Evolutionary conservation across 495 filamentous ascomycete genomes (phyloP).

Genomic region (Podospora comata): DNA sequence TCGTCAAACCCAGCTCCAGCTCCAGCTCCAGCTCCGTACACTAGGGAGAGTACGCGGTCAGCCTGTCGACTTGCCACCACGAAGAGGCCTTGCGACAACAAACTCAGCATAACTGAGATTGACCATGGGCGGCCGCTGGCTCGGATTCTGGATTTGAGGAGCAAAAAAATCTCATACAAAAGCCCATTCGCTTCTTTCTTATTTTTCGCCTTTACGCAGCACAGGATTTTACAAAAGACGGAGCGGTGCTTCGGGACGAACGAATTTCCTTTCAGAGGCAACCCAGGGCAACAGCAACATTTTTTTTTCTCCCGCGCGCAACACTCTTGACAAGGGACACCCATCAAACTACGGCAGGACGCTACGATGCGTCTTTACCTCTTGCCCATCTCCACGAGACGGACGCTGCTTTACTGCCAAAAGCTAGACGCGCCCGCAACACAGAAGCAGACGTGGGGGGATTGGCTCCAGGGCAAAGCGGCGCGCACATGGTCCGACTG

Average conservation of each 20-base stretch:
- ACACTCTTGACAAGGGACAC: neutral
- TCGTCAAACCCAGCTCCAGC: neutral
- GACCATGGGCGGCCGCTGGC: slow-evolving; percentile 19
- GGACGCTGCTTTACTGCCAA: slow-evolving; percentile 91
- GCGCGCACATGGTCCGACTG: slow-evolving; percentile 75
- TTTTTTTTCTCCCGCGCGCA: neutral
- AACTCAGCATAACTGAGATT: slow-evolving; percentile 1
- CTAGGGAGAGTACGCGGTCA: neutral
- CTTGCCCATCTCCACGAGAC: slow-evolving; percentile 85
- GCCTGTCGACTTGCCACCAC: neutral
- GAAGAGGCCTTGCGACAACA: neutral
- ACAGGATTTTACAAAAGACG: neutral
- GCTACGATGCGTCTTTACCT: slow-evolving; percentile 86
- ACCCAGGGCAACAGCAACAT: slow-evolving; percentile 6
- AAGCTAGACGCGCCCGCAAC: slow-evolving; percentile 52
- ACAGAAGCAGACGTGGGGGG: slow-evolving; percentile 53
- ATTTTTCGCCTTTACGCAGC: slow-evolving; percentile 6
- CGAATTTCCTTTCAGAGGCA: slow-evolving; percentile 7
- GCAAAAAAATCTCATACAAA: neutral
- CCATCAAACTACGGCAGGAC: neutral
- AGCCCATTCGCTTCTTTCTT: slow-evolving; percentile 3
- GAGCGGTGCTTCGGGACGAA: neutral
- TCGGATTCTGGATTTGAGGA: slow-evolving; percentile 7
- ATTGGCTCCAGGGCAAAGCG: slow-evolving; percentile 64
- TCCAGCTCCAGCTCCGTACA: neutral